A percentile compares a stretch with the other conserved stretches of the same genome.
Evolutionary conservation across 371 early-diverging fungal genomes (phyloP).

Genomic region (Mortierella polycephala): DNA sequence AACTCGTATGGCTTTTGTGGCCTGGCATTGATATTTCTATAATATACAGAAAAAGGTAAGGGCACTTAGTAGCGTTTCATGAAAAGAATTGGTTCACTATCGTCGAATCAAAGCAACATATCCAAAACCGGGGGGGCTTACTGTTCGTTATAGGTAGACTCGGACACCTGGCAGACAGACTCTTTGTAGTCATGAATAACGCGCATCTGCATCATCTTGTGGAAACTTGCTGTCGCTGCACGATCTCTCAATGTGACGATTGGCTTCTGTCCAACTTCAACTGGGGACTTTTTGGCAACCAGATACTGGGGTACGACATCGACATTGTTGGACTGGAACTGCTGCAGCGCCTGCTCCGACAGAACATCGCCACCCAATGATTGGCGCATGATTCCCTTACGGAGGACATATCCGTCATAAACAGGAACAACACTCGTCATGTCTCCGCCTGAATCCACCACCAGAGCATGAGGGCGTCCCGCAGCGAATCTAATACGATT

Average conservation of each 20-base stretch:
- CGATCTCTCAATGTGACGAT: constrained; percentile 64
- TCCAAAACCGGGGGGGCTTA: constrained; percentile 52
- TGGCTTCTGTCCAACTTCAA: constrained; percentile 77
- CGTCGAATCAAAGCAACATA: constrained; percentile 9
- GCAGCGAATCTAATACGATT: constrained; percentile 79
- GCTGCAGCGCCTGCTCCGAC: constrained; percentile 77
- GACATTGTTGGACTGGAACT: constrained; percentile 69
- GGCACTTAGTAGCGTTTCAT: not conserved
- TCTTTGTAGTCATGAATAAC: constrained; percentile 93
- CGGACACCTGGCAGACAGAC: constrained; percentile 88
- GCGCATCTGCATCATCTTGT: constrained; percentile 71
- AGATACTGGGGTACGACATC: constrained; percentile 88
- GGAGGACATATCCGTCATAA: constrained; percentile 93
- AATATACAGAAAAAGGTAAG: constrained; percentile 2
- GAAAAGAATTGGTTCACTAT: not conserved
- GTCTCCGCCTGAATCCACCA: constrained; percentile 92
- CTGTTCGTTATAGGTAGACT: constrained; percentile 75
- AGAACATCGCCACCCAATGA: constrained; percentile 86
- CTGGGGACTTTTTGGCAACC: constrained; percentile 77
- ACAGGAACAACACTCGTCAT: constrained; percentile 93
- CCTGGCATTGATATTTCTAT: constrained; percentile 64
- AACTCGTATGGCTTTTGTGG: constrained; percentile 92
- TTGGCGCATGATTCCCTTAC: constrained; percentile 86
- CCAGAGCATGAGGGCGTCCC: constrained; percentile 89
- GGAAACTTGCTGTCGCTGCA: constrained; percentile 74